Evolutionary conservation across 1,284 basidiomycete genomes (phyloP), one percentile per base, ranked within the genome.

Genomic region (Microbotryum silenes-acaulis): DNA sequence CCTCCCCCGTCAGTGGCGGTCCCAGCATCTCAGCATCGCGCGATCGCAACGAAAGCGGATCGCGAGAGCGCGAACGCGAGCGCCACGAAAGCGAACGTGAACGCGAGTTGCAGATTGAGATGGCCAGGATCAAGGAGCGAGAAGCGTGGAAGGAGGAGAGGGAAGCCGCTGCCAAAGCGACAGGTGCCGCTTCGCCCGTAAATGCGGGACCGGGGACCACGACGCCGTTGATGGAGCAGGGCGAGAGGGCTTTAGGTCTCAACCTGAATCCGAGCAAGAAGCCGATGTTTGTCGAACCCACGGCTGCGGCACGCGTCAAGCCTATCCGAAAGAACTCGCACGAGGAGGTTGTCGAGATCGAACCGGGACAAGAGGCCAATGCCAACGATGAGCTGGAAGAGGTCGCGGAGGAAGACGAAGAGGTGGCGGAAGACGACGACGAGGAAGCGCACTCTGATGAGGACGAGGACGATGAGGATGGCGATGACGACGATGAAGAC

Each of bases 71-170:
- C 27, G 18, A 23, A 46, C 6, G 21, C n/a, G 23, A 44, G 7
- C 50, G 29, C 50, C 49, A 27, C 6, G 44, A 21, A 16, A 12
- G 16, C 4, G 48, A n/a, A 33, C 18, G 10, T 20, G 45, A 46
- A 21, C 20, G 54, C 21, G 25, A 42, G 12, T 9, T n/a, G 16
- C 27, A 29, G 29, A 31, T 50, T 23, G 18, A 48, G 42, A 18
- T 56, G 8, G 63, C 61, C 53, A 47, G 49, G 9, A 60, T 61
- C 60, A 65, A 65, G 51, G 63, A 65, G 52, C 60, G 60, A 25
- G 63, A 65, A 45, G 21, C 62, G 48, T 60, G 62, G 45, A 54
- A 60, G 18, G 33, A 61, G 25, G n/a, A 56, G 21, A 37, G 54
- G 18, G 62, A 65, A 45, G 60, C 63, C n/a, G 47, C 45, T 29